Evolutionary conservation across 2,329 filamentous ascomycete genomes (phyloP).

Genomic region (Aspergillus persii): DNA sequence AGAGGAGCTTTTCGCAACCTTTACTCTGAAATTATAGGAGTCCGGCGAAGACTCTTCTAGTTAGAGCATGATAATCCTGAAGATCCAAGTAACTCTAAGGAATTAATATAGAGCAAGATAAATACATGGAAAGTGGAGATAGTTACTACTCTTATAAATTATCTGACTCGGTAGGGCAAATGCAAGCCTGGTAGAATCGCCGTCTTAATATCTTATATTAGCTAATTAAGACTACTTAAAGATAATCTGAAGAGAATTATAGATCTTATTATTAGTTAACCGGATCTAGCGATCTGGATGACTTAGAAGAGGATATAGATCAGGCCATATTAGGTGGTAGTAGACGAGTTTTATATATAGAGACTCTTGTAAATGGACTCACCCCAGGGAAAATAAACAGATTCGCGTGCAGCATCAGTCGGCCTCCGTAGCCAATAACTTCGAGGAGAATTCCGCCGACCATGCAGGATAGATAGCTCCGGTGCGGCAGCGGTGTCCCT

Average conservation of each 20-base stretch:
- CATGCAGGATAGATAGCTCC: too few species aligned
- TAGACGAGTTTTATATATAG: too few species aligned
- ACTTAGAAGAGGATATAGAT: not conserved
- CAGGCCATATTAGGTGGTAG: too few species aligned
- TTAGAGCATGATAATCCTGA: constrained; percentile 17
- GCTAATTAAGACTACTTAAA: constrained; percentile 15
- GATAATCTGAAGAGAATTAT: not conserved
- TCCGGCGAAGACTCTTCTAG: constrained; percentile 19
- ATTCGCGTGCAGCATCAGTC: too few species aligned
- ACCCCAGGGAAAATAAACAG: too few species aligned
- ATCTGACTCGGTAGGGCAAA: constrained; percentile 22
- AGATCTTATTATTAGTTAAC: constrained; percentile 4
- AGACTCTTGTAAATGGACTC: too few species aligned
- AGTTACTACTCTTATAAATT: constrained; percentile 17
- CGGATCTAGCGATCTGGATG: not conserved
- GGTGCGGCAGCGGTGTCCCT: too few species aligned
- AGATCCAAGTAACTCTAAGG: constrained; percentile 10
- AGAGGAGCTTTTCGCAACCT: too few species aligned
- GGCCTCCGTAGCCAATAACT: too few species aligned
- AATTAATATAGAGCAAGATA: constrained; percentile 12
- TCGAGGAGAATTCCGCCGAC: too few species aligned
- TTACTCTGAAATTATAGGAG: constrained; percentile 4
- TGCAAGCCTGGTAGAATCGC: constrained; percentile 22
- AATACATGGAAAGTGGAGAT: constrained; percentile 23
- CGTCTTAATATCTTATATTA: constrained; percentile 20